Evolutionary conservation across 2,329 filamentous ascomycete genomes (phyloP).

Genomic region (Pseudogymnoascus sp.): DNA sequence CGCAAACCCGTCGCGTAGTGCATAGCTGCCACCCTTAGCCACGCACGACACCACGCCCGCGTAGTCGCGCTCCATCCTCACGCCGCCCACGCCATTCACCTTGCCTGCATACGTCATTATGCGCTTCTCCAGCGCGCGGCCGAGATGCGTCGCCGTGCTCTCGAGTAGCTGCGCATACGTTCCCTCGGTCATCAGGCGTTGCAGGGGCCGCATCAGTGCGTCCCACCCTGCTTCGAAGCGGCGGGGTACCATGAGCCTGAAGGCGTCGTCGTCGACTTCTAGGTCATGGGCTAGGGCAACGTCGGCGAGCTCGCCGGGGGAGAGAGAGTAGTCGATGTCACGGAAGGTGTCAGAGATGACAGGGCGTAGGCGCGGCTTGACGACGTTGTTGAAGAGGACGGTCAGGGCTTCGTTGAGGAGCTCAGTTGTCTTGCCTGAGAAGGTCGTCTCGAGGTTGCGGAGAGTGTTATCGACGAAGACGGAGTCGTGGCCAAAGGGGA

Average conservation of each 20-base stretch:
- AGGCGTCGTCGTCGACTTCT: slow-evolving; percentile 38
- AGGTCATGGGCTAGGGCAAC: slow-evolving; percentile 42
- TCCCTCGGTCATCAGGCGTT: slow-evolving; percentile 70
- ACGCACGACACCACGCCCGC: slow-evolving; percentile 63
- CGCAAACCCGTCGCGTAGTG: slow-evolving; percentile 67
- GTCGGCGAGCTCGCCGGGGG: slow-evolving; percentile 52
- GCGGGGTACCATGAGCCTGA: slow-evolving; percentile 61
- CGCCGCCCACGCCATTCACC: slow-evolving; percentile 72
- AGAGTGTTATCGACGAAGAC: slow-evolving; percentile 61
- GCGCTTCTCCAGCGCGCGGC: slow-evolving; percentile 76
- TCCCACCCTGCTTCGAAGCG: slow-evolving; percentile 85
- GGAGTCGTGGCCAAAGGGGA: slow-evolving; percentile 73
- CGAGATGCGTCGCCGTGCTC: slow-evolving; percentile 65
- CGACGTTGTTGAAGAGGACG: slow-evolving; percentile 79
- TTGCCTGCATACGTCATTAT: slow-evolving; percentile 70
- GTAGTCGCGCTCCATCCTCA: slow-evolving; percentile 77
- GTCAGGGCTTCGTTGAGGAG: slow-evolving; percentile 76
- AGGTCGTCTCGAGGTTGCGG: slow-evolving; percentile 59
- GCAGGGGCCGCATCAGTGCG: slow-evolving; percentile 73
- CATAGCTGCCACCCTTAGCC: slow-evolving; percentile 62
- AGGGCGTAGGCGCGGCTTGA: slow-evolving; percentile 76
- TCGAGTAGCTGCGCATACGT: slow-evolving; percentile 72
- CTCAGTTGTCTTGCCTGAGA: slow-evolving; percentile 70
- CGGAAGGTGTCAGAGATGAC: slow-evolving; percentile 84
- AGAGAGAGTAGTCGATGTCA: slow-evolving; percentile 76